Conservation (phyloP, 2,329 filamentous ascomycete species). For the Drechslerella dactyloides region DNA sequence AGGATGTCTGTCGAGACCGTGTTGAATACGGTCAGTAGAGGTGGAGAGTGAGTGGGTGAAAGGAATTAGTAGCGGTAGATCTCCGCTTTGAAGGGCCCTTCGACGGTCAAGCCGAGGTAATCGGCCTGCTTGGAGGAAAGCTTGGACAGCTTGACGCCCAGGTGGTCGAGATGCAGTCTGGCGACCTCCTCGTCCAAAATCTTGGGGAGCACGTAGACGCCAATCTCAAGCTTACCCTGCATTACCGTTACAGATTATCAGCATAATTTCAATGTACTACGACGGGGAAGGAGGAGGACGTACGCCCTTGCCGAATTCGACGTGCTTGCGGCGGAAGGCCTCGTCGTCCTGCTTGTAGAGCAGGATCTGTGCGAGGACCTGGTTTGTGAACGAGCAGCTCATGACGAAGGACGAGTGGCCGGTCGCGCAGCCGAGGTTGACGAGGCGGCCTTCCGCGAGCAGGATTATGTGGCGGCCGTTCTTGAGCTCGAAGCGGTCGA, state of each 20-base stretch:
- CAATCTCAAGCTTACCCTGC: slow-evolving; percentile 79
- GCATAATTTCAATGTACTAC: slow-evolving; percentile 3
- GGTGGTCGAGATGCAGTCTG: slow-evolving; percentile 87
- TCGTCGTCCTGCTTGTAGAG: slow-evolving; percentile 91
- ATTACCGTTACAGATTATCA: too few species aligned
- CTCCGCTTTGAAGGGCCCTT: slow-evolving; percentile 96
- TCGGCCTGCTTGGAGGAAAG: slow-evolving; percentile 87
- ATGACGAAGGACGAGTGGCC: slow-evolving; percentile 99
- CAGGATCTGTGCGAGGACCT: slow-evolving; percentile 99
- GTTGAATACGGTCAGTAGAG: slow-evolving; percentile 9
- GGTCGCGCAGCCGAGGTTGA: slow-evolving; percentile 98
- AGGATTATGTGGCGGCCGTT: slow-evolving; percentile 97
- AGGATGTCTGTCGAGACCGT: too few species aligned
- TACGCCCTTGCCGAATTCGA: slow-evolving; percentile 83
- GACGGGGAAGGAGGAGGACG: slow-evolving; percentile 54
- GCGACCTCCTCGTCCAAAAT: slow-evolving; percentile 99
- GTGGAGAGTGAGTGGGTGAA: background rate
- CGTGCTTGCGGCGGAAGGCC: slow-evolving; percentile 88
- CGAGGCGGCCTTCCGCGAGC: slow-evolving; percentile 95
- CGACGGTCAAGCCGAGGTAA: slow-evolving; percentile 83
- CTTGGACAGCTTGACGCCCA: slow-evolving; percentile 82
- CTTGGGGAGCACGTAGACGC: slow-evolving; percentile 98
- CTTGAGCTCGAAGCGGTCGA: slow-evolving; percentile 95
- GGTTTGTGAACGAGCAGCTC: slow-evolving; percentile 99
- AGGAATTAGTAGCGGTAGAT: slow-evolving; percentile 75